Evolutionary conservation across 2,329 filamentous ascomycete genomes (phyloP).

Genomic region (Lecanosticta acicola): DNA sequence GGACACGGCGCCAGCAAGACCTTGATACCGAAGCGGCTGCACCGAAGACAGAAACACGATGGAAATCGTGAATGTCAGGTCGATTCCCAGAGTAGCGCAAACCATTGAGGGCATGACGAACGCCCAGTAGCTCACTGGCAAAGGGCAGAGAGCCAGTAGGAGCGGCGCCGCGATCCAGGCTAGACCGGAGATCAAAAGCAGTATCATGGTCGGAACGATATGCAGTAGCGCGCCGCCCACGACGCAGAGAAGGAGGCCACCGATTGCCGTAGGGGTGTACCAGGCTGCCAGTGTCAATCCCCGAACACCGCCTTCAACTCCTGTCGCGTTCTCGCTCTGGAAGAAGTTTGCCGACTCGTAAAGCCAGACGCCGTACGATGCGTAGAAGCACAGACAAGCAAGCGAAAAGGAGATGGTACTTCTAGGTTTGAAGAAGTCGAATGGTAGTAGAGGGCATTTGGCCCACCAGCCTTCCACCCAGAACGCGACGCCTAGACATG

Average conservation of each 20-base stretch:
- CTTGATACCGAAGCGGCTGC: slow-evolving; percentile 32
- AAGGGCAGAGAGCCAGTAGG: slow-evolving; percentile 30
- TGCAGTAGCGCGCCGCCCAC: slow-evolving; percentile 29
- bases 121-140: slow-evolving; percentile 32
- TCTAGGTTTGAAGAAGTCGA: slow-evolving; percentile 32
- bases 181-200: slow-evolving; percentile 29
- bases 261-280: slow-evolving; percentile 33
- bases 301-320: slow-evolving; percentile 16
- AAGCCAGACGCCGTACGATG: slow-evolving; percentile 32
- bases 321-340: slow-evolving; percentile 17
- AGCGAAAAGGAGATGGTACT: slow-evolving; percentile 31
- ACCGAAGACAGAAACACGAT: slow-evolving; percentile 30
- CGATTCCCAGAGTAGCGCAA: slow-evolving; percentile 33
- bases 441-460: slow-evolving; percentile 31
- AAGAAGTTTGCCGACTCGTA: slow-evolving; percentile 29
- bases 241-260: slow-evolving; percentile 31
- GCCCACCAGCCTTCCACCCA: slow-evolving; percentile 34
- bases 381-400: slow-evolving; percentile 34
- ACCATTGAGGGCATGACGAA: slow-evolving; percentile 35
- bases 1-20: slow-evolving; percentile 32
- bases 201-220: slow-evolving; percentile 25
- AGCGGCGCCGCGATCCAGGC: slow-evolving; percentile 34
- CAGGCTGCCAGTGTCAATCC: slow-evolving; percentile 31
- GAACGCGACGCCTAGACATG: slow-evolving; percentile 25
- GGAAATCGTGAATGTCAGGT: slow-evolving; percentile 34